Evolutionary conservation across 768 basidiomycete species (phyloP).

Genomic region (Cantharellus cinnabarinus): DNA sequence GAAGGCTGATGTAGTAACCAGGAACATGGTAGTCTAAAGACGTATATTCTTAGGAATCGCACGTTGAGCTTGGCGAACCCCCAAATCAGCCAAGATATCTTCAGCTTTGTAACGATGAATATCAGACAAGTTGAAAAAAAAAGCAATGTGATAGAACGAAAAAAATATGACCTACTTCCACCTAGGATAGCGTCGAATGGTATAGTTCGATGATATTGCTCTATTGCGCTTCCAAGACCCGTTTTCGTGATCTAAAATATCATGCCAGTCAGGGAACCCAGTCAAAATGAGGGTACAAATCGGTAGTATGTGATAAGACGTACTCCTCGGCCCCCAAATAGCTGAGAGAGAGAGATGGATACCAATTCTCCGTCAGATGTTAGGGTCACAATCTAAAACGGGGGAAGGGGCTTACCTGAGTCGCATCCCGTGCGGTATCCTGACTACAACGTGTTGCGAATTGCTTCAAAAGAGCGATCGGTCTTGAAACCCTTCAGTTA

Average conservation of each 20-base stretch:
- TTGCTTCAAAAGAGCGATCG: constrained; percentile 64
- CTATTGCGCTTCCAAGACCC: too few species aligned
- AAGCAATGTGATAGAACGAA: too few species aligned
- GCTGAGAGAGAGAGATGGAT: background rate
- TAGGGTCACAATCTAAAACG: background rate
- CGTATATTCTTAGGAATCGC: constrained; percentile 38
- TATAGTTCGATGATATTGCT: too few species aligned
- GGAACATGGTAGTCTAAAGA: constrained; percentile 15
- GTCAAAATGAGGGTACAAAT: constrained; percentile 19
- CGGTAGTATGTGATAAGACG: background rate
- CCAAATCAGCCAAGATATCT: constrained; percentile 48
- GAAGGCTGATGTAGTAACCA: constrained; percentile 15
- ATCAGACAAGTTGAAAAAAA: background rate
- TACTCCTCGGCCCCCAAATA: constrained; percentile 9
- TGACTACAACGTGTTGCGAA: constrained; percentile 54
- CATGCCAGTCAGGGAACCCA: constrained; percentile 64
- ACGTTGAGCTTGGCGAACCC: constrained; percentile 61
- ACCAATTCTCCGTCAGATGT: background rate
- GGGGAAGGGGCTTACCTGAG: constrained; percentile 2
- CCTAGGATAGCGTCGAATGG: too few species aligned
- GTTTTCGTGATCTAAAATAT: too few species aligned
- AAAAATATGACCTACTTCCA: too few species aligned
- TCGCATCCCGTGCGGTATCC: constrained; percentile 63
- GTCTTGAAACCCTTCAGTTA: constrained; percentile 12
- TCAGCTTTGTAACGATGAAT: constrained; percentile 6